These are phyloP conservation scores for Saccharomyces hybrid DNA, from an alignment of 1,139 yeast species.

Conservation along the genomic window DNA sequence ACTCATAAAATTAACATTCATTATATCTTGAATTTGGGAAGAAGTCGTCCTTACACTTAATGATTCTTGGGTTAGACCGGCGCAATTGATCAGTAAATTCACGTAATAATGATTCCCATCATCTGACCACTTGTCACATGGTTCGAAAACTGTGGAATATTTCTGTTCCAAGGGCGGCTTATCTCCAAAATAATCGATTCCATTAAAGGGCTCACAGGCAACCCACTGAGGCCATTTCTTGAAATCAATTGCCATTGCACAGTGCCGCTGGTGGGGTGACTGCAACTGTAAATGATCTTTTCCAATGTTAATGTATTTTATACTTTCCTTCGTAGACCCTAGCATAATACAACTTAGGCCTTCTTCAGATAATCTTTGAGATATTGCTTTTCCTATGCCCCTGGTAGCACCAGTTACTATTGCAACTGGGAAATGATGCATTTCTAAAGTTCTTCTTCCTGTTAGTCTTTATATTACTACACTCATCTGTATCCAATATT, in stretches of 20 bases:
- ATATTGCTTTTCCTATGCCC: conserved; percentile 73
- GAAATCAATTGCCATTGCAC: conserved; percentile 47
- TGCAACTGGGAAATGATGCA: conserved; percentile 34
- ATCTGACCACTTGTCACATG: background rate
- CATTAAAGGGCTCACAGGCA: conserved; percentile 3
- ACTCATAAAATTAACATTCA: conserved; percentile 57
- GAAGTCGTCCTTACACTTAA: conserved; percentile 44
- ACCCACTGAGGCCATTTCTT: conserved; percentile 29
- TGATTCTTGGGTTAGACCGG: conserved; percentile 66
- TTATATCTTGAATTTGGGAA: conserved; percentile 40
- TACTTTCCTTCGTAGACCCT: conserved; percentile 42
- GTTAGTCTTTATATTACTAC: too few species aligned
- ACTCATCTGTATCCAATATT: background rate
- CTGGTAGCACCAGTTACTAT: conserved; percentile 79
- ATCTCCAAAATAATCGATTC: conserved; percentile 11
- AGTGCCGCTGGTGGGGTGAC: conserved; percentile 39
- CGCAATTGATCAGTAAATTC: conserved; percentile 56
- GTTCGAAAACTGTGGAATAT: conserved; percentile 28
- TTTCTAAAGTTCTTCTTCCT: background rate
- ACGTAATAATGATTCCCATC: conserved; percentile 10
- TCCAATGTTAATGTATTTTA: conserved; percentile 8
- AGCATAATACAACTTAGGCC: conserved; percentile 61
- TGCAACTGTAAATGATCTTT: conserved; percentile 6
- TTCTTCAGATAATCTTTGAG: conserved; percentile 45
- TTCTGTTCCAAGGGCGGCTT: conserved; percentile 23